Evolutionary conservation across 1,284 basidiomycete genomes (phyloP), one percentile per base, ranked within the genome.

Genomic region (Apiotrichum porosum): DNA sequence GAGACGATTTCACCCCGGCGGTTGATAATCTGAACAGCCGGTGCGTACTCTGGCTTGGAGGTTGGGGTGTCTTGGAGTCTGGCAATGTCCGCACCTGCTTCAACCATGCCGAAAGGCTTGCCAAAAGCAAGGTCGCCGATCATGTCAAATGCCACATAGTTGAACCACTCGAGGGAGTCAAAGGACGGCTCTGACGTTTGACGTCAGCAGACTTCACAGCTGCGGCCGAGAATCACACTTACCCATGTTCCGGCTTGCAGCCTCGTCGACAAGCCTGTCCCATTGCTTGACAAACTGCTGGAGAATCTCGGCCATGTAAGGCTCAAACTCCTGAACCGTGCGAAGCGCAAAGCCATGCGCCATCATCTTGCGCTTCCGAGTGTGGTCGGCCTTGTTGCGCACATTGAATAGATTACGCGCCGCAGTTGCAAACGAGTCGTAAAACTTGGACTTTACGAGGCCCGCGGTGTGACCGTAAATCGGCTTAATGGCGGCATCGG

Each of bases 91-190:
- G 81, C 80, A 31, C 80, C 84, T 5, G 83, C 80, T 44, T 81
- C 68, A 49, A 95, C 77, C 91, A 95, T 95, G 26, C 88, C 90
- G 60, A 95, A 94, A 0, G 91, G 84, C 12, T 81, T 80, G 10
- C 89, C 89, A 58, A 92, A 92, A 0, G 88, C 86, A n/a, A 89
- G 78, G 65, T 88, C 85, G 47, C 85, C 80, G 44, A 92, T 87
- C 60, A 88, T 86, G 71, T 92, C 89, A 67, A 94, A 94, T 0
- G 87, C 88, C 38, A 92, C 83, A 66, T 85, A 85, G 71, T 85
- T 85, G 66, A 79, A 80, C 81, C 79, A 81, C 65, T 91, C 84
- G 40, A 88, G 73, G 80, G 83, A 88, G 2, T 86, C 77, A 2
- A 81, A 34, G 13, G 9, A 17, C 33, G 33, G 15, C 4, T 76